phyloP scores from a whole-genome alignment of 1,284 basidiomycete genomes.

The Cutaneotrichosporon sp. region DNA sequence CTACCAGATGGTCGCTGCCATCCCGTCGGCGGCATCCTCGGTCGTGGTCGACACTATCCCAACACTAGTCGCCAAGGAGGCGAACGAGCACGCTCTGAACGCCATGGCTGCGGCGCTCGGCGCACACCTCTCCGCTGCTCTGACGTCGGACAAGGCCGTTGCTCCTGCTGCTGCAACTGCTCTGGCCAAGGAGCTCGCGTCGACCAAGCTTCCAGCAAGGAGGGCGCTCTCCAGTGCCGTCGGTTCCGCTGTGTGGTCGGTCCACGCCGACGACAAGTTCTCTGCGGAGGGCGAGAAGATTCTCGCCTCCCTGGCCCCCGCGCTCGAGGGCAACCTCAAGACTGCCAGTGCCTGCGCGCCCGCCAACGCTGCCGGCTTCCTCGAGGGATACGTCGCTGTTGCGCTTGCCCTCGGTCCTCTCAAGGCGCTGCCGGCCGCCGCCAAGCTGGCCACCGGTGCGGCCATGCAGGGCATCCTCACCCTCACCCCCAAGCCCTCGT shows the following conservation, averaged over 20 bases:
- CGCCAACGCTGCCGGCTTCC: constrained; percentile 65
- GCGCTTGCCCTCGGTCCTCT: constrained; percentile 69
- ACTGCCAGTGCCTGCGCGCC: constrained; percentile 56
- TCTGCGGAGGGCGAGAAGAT: constrained; percentile 55
- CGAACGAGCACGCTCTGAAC: constrained; percentile 63
- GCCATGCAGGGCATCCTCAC: constrained; percentile 49
- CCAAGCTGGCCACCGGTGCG: constrained; percentile 43
- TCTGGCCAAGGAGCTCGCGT: constrained; percentile 70
- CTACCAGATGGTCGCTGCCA: constrained; percentile 69
- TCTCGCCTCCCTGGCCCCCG: constrained; percentile 60
- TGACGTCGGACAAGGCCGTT: constrained; percentile 57
- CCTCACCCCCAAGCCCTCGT: constrained; percentile 68
- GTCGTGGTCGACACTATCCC: constrained; percentile 62
- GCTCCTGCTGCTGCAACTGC: constrained; percentile 57
- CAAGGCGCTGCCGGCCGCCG: constrained; percentile 19
- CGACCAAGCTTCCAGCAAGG: constrained; percentile 60
- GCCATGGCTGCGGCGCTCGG: constrained; percentile 62
- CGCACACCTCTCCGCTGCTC: constrained; percentile 62
- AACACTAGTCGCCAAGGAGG: constrained; percentile 73
- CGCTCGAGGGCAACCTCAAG: constrained; percentile 71
- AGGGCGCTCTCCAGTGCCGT: constrained; percentile 61
- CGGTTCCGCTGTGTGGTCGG: constrained; percentile 59
- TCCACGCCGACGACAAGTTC: constrained; percentile 51
- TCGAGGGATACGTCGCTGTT: constrained; percentile 80
- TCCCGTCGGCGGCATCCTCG: constrained; percentile 63